Base-by-base conservation (phyloP, 2,329 filamentous ascomycete genomes). In the Cadophora luteo-olivacea region DNA sequence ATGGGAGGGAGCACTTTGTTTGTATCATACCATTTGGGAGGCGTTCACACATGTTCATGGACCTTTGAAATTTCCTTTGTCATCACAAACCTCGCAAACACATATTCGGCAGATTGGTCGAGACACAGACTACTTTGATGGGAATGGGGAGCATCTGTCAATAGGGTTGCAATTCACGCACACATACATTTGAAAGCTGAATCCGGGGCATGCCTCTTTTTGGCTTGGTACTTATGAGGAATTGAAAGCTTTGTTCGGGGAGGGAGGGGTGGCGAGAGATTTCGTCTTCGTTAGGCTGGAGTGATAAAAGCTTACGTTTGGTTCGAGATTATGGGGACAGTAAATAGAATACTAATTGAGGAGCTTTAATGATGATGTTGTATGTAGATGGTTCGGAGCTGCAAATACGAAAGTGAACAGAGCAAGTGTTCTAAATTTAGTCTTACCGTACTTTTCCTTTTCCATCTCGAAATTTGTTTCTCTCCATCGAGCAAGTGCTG, bases 271-370 rank as follows among this genome's bases (percentile, higher is more conserved):
- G 52, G n/a, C 6, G 33, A 38, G 68, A 61, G 45, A 66, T 48
- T 45, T 55, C 24, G 55, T 54, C 41, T 61, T 54, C 48, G 54
- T 61, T 65, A 60, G 32, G 55, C 3, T 32, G 52, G 14, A 33
- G 32, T 12, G 9, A 41, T 58, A 41, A 55, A 45, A 54, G 22
- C 45, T 48, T 60, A 54, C 36, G 25, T 54, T 61, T 25, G 51
- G 55, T 24, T 19, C 48, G 36, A 36, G 55, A n/a, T 8, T 38
- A 36, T 19, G 45, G 41, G n/a, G 67, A 29, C 36, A 54, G 29
- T 70, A 70, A n/a, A 70, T 70, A 70, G 65, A 68, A 25, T 66
- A 70, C 45, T 70, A 70, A 70, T 70, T 55, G 45, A 64, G 54
- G 58, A 70, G 41, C 62, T 63, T 68, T 70, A 70, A 70, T 66